Conservation (phyloP, 139 green algal genomes). For the Picochlorum sp. region DNA sequence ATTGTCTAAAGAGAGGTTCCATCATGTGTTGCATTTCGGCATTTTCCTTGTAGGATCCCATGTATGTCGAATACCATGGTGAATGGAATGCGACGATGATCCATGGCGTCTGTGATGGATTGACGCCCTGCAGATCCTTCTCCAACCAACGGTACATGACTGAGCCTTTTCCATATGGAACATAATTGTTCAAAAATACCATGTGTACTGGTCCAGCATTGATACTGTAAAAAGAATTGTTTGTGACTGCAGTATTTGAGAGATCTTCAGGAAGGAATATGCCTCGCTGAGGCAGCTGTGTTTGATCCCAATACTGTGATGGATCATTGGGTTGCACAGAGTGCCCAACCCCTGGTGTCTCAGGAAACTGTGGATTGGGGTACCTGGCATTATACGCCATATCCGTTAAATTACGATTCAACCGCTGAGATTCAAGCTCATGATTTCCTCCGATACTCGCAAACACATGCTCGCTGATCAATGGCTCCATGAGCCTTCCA, state of each 20-base stretch:
- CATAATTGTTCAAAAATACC: background rate
- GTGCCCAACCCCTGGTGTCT: too few species aligned
- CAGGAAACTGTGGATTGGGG: background rate
- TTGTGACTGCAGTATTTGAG: background rate
- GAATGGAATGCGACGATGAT: conserved; percentile 60
- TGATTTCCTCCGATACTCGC: conserved; percentile 3
- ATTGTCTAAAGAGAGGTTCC: conserved; percentile 49
- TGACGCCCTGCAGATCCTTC: conserved; percentile 51
- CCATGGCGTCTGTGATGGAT: conserved; percentile 60
- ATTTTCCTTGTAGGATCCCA: conserved; percentile 8
- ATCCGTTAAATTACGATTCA: background rate
- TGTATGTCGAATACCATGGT: conserved; percentile 35
- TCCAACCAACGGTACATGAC: conserved; percentile 59
- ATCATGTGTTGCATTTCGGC: conserved; percentile 25
- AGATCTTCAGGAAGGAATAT: background rate
- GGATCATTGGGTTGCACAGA: background rate
- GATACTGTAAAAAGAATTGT: conserved; percentile 1
- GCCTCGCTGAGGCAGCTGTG: background rate
- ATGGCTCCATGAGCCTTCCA: background rate
- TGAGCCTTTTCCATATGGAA: conserved; percentile 23
- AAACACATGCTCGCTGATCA: background rate
- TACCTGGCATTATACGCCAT: background rate
- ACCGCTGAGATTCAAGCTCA: background rate
- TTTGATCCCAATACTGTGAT: background rate
- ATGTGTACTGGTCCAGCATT: background rate